Conservation (phyloP, 805 yeast species). For the Schwanniomyces yamadae region DNA sequence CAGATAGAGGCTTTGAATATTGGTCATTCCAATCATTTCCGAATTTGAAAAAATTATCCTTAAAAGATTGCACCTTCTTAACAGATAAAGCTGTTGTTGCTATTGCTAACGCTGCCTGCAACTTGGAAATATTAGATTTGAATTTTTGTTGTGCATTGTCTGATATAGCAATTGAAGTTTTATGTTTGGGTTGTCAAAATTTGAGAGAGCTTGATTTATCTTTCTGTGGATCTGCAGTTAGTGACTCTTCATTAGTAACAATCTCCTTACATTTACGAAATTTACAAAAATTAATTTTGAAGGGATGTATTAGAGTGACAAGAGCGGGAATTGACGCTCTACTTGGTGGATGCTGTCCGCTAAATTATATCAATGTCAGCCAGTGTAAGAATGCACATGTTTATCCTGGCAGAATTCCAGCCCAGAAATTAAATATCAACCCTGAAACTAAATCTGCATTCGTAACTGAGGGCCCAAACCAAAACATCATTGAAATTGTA, state of each 20-base stretch:
- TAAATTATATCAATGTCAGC: conserved; percentile 57
- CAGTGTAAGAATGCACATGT: conserved; percentile 71
- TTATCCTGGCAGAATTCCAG: conserved; percentile 60
- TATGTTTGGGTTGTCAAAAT: conserved; percentile 63
- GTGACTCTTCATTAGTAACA: conserved; percentile 64
- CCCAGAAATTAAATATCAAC: conserved; percentile 50
- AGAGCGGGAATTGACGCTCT: conserved; percentile 73
- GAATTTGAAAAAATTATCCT: conserved; percentile 47
- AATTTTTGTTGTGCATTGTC: conserved; percentile 76
- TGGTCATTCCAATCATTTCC: conserved; percentile 64
- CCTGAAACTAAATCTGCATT: conserved; percentile 57
- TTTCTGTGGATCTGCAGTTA: conserved; percentile 78
- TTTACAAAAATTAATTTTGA: conserved; percentile 50
- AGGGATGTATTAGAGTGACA: conserved; percentile 76
- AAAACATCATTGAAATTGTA: conserved; percentile 57
- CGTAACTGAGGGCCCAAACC: conserved; percentile 53
- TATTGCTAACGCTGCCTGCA: conserved; percentile 60
- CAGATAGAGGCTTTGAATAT: conserved; percentile 67
- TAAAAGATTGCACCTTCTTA: conserved; percentile 73
- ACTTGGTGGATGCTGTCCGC: conserved; percentile 52
- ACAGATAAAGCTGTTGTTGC: conserved; percentile 64
- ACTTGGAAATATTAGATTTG: conserved; percentile 55
- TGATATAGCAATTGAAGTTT: conserved; percentile 64
- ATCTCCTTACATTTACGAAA: conserved; percentile 54
- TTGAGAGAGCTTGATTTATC: conserved; percentile 56